Base-by-base conservation (phyloP, 2,329 filamentous ascomycete species). In the Colletotrichum viniferum region DNA sequence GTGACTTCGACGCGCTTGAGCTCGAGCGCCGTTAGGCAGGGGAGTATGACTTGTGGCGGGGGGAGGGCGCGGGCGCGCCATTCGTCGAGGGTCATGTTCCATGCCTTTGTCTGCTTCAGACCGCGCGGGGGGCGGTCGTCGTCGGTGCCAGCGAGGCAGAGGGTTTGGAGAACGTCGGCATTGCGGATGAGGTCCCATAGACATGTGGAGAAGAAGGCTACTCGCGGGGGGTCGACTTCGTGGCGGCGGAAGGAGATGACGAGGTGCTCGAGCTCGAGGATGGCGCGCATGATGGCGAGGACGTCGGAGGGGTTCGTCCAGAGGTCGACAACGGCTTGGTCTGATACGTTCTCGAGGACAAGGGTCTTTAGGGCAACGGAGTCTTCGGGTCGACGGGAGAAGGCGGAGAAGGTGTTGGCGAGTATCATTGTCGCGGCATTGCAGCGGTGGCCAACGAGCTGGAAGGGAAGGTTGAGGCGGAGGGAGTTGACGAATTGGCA, bases 241-340 rank as follows among this genome's bases (percentile, higher is more conserved):
- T 88, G 85, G 72, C 86, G 83, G 69, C 87, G 87, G 38, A 89
- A 78, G 3, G 86, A 87, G 64, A 90, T 77, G 43, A 88, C 83
- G 21, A 90, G 81, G 67, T 88, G 84, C 77, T 87, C 83, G 18
- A 91, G 79, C 2, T 81, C 79, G 30, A 80, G 77, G 24, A 90
- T 83, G 2, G 85, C 82, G 38, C 76, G 80, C 76, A 88, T 86
- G 56, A 89, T 86, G 77, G 90, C 90, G 77, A 81, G 81, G 16
- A 90, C 83, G 77, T 90, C 89, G 67, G 85, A 86, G 1, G 87
- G 89, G 76, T 90, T 90, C 74, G 86, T 84, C 85, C 87, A 89
- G 5, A 90, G 84, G 66, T 85, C 85, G 16, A 86, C 85, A 28
- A 90, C 80, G 21, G 88, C 85, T 10, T 85, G 83, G 75, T 90